Evolutionary conservation across 306 rosid genomes (phyloP).

Genomic region (Vigna angularis): DNA sequence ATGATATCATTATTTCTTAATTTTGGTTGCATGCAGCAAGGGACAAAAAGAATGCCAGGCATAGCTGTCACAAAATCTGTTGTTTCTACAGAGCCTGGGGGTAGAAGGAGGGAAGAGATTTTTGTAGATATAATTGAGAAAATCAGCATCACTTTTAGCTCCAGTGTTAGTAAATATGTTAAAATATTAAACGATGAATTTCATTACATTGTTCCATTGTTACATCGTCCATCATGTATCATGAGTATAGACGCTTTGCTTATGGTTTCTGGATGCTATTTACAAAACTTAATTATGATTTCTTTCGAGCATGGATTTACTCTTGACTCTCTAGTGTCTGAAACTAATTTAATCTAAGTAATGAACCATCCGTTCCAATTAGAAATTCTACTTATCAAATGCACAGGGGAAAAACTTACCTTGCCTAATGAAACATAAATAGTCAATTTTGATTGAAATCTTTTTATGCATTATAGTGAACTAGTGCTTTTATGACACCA

Average conservation of each 20-base stretch:
- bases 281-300: constrained; percentile 28
- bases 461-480: constrained; percentile 23
- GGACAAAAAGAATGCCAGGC: constrained; percentile 87
- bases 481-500: constrained; percentile 11
- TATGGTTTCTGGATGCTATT: constrained; percentile 35
- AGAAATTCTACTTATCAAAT: constrained; percentile 20
- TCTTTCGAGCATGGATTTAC: constrained; percentile 13
- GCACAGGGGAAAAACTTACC: constrained; percentile 25
- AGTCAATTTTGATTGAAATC: constrained; percentile 19
- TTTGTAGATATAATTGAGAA: constrained; percentile 93
- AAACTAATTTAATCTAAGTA: constrained; percentile 33
- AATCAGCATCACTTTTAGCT: constrained; percentile 91
- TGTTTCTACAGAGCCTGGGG: constrained; percentile 83
- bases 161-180: constrained; percentile 68
- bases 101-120: constrained; percentile 88
- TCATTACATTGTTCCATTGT: constrained; percentile 18
- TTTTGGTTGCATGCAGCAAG: constrained; percentile 69
- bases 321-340: constrained; percentile 36
- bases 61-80: constrained; percentile 90
- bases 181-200: constrained; percentile 34
- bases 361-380: constrained; percentile 26
- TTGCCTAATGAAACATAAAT: constrained; percentile 14
- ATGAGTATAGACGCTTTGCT: constrained; percentile 31
- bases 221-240: constrained; percentile 34
- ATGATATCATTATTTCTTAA: constrained; percentile 30